Conservation (phyloP, 768 basidiomycete species). For the Boletus subparvulus region DNA sequence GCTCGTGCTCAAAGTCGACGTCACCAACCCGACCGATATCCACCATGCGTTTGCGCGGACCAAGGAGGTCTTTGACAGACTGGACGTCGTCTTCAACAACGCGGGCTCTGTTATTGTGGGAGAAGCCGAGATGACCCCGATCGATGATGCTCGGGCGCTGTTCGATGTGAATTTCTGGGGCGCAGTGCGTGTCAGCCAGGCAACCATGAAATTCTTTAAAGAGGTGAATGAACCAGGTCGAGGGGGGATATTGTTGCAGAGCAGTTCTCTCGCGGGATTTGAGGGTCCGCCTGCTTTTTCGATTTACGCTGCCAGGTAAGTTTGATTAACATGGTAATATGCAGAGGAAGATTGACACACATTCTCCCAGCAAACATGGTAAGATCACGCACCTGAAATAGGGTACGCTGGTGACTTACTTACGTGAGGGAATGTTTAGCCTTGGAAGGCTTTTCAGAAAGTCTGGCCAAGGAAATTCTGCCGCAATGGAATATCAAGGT, state of each 20-base stretch:
- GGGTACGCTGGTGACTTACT: neutral
- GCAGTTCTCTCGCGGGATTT: constrained; percentile 33
- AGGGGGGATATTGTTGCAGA: constrained; percentile 38
- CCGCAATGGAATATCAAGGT: constrained; percentile 43
- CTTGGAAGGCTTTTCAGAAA: constrained; percentile 35
- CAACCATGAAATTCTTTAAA: constrained; percentile 33
- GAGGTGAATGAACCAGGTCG: constrained; percentile 33
- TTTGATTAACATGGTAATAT: neutral
- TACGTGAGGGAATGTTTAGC: constrained; percentile 17
- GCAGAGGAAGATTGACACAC: constrained; percentile 5
- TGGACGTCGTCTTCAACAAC: constrained; percentile 25
- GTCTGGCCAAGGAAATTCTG: constrained; percentile 36
- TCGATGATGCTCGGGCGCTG: constrained; percentile 17
- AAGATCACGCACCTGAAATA: neutral
- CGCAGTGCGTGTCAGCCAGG: constrained; percentile 25
- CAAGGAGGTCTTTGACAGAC: constrained; percentile 7
- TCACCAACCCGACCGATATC: constrained; percentile 12
- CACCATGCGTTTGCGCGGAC: constrained; percentile 10
- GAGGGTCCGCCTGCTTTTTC: constrained; percentile 8
- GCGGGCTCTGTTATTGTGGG: constrained; percentile 15
- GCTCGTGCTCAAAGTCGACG: constrained; percentile 16
- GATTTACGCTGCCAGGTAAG: constrained; percentile 22
- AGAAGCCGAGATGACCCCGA: constrained; percentile 25
- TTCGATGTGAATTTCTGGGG: constrained; percentile 33
- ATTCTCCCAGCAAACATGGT: constrained; percentile 18